Conservation (phyloP, 2,329 filamentous ascomycete species). For the Blastomyces emzantsi region DNA sequence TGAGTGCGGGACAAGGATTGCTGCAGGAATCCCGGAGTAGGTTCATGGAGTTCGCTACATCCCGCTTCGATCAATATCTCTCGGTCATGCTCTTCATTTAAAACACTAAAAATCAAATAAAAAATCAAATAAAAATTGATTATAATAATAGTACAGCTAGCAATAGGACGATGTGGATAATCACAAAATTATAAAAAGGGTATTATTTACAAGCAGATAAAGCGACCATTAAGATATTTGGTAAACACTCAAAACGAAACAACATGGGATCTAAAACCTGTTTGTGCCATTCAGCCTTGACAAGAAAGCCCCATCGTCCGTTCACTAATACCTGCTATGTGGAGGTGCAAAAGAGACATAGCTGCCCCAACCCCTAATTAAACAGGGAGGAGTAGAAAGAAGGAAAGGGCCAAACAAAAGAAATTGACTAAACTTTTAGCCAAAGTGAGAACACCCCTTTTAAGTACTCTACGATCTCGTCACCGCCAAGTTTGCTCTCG, state of each 20-base stretch:
- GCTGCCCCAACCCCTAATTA: background rate
- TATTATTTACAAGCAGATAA: conserved; percentile 8
- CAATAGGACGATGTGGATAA: background rate
- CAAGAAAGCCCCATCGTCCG: background rate
- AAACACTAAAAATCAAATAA: background rate
- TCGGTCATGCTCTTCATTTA: background rate
- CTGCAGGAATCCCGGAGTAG: background rate
- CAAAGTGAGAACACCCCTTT: conserved; percentile 73
- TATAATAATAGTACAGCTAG: background rate
- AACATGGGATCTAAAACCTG: background rate
- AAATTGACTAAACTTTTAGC: conserved; percentile 56
- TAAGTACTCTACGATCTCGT: conserved; percentile 94
- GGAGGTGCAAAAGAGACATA: conserved; percentile 2
- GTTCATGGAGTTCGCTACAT: background rate
- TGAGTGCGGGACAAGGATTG: background rate
- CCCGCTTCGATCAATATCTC: background rate
- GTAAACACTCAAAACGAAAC: background rate
- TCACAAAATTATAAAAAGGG: background rate
- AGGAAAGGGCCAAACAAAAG: background rate
- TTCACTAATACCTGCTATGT: background rate
- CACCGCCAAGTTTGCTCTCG: conserved; percentile 85
- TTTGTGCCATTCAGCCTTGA: background rate
- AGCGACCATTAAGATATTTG: background rate
- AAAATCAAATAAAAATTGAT: background rate
- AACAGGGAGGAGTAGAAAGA: conserved; percentile 10